A percentile compares a stretch with the other conserved stretches of the same genome.
Evolutionary conservation across 257 asterid genomes (phyloP).

Genomic region (Haberlea rhodopensis): DNA sequence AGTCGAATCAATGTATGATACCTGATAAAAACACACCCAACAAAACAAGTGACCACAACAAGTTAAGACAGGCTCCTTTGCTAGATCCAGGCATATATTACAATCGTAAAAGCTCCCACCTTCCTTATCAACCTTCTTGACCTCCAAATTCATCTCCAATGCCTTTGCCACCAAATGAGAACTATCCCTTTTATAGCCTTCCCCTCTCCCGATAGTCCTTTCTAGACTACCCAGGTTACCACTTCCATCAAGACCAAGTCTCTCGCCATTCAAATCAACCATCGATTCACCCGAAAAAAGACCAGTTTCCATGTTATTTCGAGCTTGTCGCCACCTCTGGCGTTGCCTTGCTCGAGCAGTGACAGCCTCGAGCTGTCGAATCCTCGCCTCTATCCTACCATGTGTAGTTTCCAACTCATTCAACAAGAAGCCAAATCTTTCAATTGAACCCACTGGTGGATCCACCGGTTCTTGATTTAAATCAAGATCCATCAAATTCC

Average conservation of each 20-base stretch:
- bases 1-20: conserved; percentile 51
- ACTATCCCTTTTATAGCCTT: conserved; percentile 68
- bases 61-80: conserved; percentile 64
- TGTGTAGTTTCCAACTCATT: conserved; percentile 58
- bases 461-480: conserved; percentile 69
- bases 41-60: conserved; percentile 79
- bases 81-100: conserved; percentile 66
- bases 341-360: conserved; percentile 71
- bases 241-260: conserved; percentile 32
- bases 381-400: conserved; percentile 67
- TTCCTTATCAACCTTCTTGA: conserved; percentile 47
- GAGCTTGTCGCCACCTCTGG: conserved; percentile 56
- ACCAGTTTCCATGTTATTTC: conserved; percentile 32
- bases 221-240: conserved; percentile 26
- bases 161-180: conserved; percentile 79
- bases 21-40: conserved; percentile 70
- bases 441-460: conserved; percentile 40
- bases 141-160: conserved; percentile 50
- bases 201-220: conserved; percentile 39
- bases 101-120: conserved; percentile 69
- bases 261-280: conserved; percentile 30
- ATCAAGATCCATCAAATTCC: conserved; percentile 63
- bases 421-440: conserved; percentile 47
- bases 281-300: conserved; percentile 28
- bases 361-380: conserved; percentile 80